Evolutionary conservation across 441 rosid species (phyloP).

Genomic region (Adansonia madagascariensis): DNA sequence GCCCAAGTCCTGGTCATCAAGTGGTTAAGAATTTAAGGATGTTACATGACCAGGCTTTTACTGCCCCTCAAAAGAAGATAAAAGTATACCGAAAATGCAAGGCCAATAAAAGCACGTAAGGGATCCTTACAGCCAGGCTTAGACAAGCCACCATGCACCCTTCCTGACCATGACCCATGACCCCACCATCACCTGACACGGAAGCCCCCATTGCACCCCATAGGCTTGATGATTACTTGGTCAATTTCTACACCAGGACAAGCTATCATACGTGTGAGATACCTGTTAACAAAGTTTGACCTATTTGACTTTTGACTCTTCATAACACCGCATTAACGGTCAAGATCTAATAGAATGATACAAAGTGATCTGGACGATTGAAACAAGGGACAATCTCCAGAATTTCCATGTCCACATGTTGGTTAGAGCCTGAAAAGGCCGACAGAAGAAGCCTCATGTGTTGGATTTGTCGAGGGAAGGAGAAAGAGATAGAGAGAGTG

Average conservation of each 20-base stretch:
- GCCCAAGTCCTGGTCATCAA: constrained; percentile 22
- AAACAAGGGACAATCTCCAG: constrained; percentile 34
- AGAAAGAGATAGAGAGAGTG: background rate
- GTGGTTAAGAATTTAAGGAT: background rate
- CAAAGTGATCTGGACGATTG: constrained; percentile 23
- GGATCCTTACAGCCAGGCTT: constrained; percentile 33
- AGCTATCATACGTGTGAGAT: constrained; percentile 34
- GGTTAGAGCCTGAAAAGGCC: constrained; percentile 36
- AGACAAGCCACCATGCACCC: constrained; percentile 31
- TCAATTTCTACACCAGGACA: too few relatives aligned
- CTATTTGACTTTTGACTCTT: constrained; percentile 10
- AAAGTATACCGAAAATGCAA: constrained; percentile 32
- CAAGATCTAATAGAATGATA: background rate
- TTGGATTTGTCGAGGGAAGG: constrained; percentile 26
- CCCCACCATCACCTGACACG: constrained; percentile 11
- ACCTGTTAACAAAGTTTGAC: constrained; percentile 15
- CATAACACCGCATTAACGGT: constrained; percentile 24
- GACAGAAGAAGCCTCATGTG: constrained; percentile 39
- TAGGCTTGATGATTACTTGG: too few relatives aligned
- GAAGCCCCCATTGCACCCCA: background rate
- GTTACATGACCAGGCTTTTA: background rate
- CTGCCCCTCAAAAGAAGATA: constrained; percentile 49
- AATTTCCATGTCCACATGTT: constrained; percentile 32
- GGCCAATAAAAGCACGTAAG: constrained; percentile 20
- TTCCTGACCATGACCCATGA: constrained; percentile 11